These are phyloP conservation scores for Malus hybrid DNA, from an alignment of 331 rosid genomes.

Conservation along the genomic window DNA sequence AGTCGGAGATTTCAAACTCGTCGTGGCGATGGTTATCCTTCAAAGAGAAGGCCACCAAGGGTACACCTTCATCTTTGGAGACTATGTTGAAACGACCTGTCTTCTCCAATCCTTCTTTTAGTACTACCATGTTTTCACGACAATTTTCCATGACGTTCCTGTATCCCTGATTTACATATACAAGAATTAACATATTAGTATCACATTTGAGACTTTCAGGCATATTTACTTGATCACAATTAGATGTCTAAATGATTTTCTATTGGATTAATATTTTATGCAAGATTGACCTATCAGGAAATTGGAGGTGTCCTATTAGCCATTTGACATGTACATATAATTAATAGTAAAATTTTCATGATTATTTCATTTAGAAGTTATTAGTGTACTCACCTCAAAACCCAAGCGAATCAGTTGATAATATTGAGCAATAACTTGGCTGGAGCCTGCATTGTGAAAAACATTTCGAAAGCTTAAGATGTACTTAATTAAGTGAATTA, in stretches of 20 bases:
- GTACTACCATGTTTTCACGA: conserved; percentile 71
- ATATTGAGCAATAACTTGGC: conserved; percentile 89
- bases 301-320: background rate
- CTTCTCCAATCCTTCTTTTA: conserved; percentile 60
- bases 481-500: too few species aligned
- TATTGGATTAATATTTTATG: background rate
- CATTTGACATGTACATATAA: background rate
- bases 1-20: conserved; percentile 67
- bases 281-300: too few species aligned
- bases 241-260: background rate
- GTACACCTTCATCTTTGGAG: conserved; percentile 73
- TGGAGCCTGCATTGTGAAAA: conserved; percentile 50
- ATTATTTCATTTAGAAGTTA: background rate
- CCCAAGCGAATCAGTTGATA: conserved; percentile 88
- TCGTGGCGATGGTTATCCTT: conserved; percentile 45
- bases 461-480: background rate
- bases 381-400: conserved; percentile 33
- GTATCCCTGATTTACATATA: conserved; percentile 42
- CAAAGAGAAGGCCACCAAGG: conserved; percentile 72
- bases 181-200: background rate
- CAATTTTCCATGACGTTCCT: conserved; percentile 76
- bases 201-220: too few species aligned
- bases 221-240: background rate
- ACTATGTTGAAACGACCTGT: conserved; percentile 54
- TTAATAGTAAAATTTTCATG: background rate